phyloP scores from a whole-genome alignment of 2,329 filamentous ascomycete genomes.

The Kalmusia sp. region DNA sequence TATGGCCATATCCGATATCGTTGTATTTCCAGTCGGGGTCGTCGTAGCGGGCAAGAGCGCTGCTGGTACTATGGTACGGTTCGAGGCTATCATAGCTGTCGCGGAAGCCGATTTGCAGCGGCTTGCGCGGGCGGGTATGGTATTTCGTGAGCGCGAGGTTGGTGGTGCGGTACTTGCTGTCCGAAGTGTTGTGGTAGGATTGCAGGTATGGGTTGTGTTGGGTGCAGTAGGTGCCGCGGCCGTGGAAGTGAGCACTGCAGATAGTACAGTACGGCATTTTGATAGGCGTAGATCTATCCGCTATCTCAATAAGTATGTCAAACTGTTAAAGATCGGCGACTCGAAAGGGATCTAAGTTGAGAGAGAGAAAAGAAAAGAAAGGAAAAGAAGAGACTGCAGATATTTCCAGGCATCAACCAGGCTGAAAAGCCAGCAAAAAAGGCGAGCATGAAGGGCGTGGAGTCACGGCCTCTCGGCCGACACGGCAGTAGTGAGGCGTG shows the following conservation, averaged over 20 bases:
- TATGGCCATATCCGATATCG: not conserved
- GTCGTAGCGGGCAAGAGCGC: conserved; percentile 4
- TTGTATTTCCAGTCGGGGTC: not conserved
- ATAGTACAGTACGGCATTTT: conserved; percentile 21
- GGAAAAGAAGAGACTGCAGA: not conserved
- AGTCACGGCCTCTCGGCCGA: not conserved
- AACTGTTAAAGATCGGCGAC: not conserved
- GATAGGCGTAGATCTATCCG: not conserved
- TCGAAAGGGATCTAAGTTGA: not conserved
- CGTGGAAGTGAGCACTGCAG: conserved; percentile 16
- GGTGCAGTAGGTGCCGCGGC: conserved; percentile 20
- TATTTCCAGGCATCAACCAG: not conserved
- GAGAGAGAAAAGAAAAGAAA: not conserved
- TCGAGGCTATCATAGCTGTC: conserved; percentile 4
- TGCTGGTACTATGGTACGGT: not conserved
- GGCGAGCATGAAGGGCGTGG: not conserved
- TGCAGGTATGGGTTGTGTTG: conserved; percentile 13
- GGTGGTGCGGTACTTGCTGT: conserved; percentile 14
- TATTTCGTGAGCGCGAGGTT: not conserved
- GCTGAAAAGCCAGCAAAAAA: not conserved
- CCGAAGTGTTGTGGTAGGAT: conserved; percentile 10
- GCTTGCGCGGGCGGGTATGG: not conserved
- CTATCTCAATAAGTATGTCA: not conserved
- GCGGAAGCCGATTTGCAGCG: not conserved
- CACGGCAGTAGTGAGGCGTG: not conserved